phyloP scores from a whole-genome alignment of 495 filamentous ascomycete genomes.

The Aspergillus ostianus region DNA sequence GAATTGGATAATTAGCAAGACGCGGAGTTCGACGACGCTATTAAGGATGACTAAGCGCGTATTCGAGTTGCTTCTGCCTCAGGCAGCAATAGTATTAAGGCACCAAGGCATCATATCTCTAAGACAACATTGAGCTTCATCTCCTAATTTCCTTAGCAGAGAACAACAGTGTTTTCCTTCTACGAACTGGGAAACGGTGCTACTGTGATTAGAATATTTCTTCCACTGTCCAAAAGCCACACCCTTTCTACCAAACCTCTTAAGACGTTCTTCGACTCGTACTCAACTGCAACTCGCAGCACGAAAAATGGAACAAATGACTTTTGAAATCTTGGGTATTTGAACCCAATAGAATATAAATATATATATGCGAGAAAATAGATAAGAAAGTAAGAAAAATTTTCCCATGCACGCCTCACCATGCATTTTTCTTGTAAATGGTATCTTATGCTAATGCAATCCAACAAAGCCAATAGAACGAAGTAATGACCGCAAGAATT shows the following conservation, averaged over 20 bases:
- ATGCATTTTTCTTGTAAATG: slow-evolving; percentile 24
- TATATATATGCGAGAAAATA: slow-evolving; percentile 4
- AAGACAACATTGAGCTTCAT: no score
- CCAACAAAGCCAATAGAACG: slow-evolving; percentile 14
- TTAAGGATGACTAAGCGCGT: slow-evolving; percentile 9
- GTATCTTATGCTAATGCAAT: slow-evolving; percentile 37
- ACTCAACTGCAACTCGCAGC: background rate
- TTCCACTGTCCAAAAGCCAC: no score
- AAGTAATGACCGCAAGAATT: background rate
- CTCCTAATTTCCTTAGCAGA: no score
- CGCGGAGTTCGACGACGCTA: slow-evolving; percentile 1
- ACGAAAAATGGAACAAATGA: background rate
- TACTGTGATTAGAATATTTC: no score
- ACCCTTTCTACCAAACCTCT: no score
- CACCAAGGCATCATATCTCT: background rate
- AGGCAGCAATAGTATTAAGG: background rate
- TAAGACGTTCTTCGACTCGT: no score
- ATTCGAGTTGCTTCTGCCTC: background rate
- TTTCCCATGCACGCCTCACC: slow-evolving; percentile 16
- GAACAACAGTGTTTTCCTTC: no score
- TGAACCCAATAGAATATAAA: background rate
- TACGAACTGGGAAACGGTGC: no score
- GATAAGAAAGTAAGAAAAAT: slow-evolving; percentile 8
- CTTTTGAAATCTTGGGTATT: background rate
- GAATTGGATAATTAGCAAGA: slow-evolving; percentile 8